Evolutionary conservation across 1,284 basidiomycete species (phyloP).

Genomic region (Ceratobasidium sp.): DNA sequence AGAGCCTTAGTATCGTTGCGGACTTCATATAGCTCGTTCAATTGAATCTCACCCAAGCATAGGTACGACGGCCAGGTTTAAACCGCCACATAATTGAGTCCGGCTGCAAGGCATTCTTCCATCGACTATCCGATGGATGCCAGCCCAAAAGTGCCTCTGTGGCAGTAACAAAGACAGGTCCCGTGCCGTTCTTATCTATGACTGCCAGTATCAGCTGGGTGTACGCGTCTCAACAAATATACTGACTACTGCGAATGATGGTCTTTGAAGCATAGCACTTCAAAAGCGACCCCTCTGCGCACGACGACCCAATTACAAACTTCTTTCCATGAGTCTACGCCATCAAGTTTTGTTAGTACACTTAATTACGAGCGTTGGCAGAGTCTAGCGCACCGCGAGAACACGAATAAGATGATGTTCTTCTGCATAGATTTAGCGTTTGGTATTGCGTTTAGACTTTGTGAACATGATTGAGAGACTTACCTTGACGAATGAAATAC

Average conservation of each 20-base stretch:
- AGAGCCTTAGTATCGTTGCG: too few relatives aligned
- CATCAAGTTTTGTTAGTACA: not conserved
- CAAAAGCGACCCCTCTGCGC: not conserved
- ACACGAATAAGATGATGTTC: constrained; percentile 1
- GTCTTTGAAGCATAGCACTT: not conserved
- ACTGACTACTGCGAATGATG: not conserved
- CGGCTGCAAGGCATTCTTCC: not conserved
- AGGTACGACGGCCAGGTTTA: not conserved
- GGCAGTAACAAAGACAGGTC: not conserved
- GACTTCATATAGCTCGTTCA: too few relatives aligned
- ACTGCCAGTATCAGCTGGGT: too few relatives aligned
- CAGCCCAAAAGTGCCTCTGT: not conserved
- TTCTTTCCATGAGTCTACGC: not conserved
- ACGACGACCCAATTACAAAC: not conserved
- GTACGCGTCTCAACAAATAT: not conserved
- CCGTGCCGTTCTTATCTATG: too few relatives aligned
- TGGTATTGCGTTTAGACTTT: not conserved
- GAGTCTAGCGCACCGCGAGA: not conserved
- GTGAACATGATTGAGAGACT: not conserved
- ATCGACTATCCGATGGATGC: not conserved
- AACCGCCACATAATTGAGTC: not conserved
- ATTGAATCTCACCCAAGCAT: not conserved
- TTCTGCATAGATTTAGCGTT: not conserved
- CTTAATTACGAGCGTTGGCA: not conserved
- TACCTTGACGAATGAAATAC: constrained; percentile 1